Base-by-base conservation (phyloP, 2,329 filamentous ascomycete genomes). In the Dothideomycetes sp. region DNA sequence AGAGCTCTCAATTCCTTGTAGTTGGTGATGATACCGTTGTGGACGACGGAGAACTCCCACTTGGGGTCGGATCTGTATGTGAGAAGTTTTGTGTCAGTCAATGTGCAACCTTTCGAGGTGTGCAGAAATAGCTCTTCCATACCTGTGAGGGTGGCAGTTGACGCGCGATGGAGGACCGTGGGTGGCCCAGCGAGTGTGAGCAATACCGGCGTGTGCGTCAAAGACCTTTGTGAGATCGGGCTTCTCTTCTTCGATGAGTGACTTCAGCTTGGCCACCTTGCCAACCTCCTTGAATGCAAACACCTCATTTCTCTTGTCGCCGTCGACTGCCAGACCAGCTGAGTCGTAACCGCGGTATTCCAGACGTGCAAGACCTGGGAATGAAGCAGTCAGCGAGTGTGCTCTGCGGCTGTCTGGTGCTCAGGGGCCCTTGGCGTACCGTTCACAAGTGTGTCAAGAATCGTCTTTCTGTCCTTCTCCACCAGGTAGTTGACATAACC, bases 11-110 rank as follows among this genome's bases (percentile, higher is more conserved):
- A 73, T 71, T 98, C 91, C 76, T 98, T 98, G 79, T 98, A 98
- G 78, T 98, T 98, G 72, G 91, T 98, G 69, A 98, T 98, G 75
- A 98, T 98, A 61, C 91, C 91, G 69, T 98, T 98, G 82, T 98
- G 91, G 47, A 96, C 91, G 56, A 98, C 81, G 51, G 85, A 76
- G 66, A 98, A 98, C 69, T 98, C 84, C 87, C 89, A 98, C 58
- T 71, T 84, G 55, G 82, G 78, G 65, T 98, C 91, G 51, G 89
- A 96, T 67, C 88, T 93, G 33, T 13, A 35, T 3, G 16, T 5
- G n/a, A 4, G 15, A 24, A 12, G 19, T n/a, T n/a, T n/a, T 16
- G 33, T 20, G 30, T 43, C 29, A 43, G 39, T 19, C n/a, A n/a
- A n/a, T n/a, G n/a, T n/a, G n/a, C 28, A 2, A 33, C 28, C 16